phyloP scores from a whole-genome alignment of 192 early-diverging fungal genomes.

The Radiomyces spectabilis region DNA sequence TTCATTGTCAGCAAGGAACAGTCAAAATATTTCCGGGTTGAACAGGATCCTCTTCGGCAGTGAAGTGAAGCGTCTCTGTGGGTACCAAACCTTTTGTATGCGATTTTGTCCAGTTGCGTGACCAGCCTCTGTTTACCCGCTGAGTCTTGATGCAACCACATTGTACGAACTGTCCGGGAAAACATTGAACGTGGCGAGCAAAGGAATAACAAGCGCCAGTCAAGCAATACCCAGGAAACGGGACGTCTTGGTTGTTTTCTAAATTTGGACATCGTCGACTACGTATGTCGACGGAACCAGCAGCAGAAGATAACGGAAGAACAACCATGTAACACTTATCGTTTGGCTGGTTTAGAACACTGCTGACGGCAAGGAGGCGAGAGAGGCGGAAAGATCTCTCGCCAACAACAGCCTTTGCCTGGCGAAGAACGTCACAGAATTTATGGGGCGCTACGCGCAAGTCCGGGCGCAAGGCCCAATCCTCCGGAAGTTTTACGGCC shows the following conservation, averaged over 20 bases:
- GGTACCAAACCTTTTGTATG: neutral
- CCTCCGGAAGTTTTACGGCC: neutral
- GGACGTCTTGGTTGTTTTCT: neutral
- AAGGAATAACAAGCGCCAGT: neutral
- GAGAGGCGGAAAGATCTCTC: too few species aligned
- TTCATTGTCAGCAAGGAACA: neutral
- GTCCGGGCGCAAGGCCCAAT: neutral
- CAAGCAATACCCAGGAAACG: neutral
- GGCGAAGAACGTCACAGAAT: neutral
- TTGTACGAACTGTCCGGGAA: neutral
- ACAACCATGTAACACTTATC: too few species aligned
- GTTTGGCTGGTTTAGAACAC: too few species aligned
- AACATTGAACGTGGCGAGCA: neutral
- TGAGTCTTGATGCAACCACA: neutral
- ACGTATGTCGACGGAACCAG: neutral
- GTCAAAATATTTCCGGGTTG: neutral
- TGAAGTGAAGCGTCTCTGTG: neutral
- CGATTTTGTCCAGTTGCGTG: neutral
- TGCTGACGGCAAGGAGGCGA: too few species aligned
- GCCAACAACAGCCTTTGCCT: too few species aligned
- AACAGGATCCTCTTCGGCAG: neutral
- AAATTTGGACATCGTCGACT: neutral
- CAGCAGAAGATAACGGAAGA: too few species aligned
- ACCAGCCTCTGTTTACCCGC: neutral
- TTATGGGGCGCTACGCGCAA: neutral